Base-by-base conservation (phyloP, 257 asterid genomes). In the Petunia axillaris region DNA sequence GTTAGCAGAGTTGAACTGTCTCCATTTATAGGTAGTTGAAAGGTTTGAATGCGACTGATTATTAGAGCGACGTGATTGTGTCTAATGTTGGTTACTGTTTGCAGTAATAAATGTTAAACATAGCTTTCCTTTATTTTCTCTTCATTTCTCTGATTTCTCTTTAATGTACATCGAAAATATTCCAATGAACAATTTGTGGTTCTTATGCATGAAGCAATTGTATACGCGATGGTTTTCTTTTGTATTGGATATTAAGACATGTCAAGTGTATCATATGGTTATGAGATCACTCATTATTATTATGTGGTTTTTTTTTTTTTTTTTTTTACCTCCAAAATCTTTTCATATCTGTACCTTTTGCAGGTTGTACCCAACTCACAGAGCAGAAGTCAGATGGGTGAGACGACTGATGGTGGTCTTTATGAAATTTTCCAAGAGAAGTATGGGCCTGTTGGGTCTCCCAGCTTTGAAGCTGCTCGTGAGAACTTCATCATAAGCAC, bases 361-460 rank as follows among this genome's bases (percentile, higher is more conserved):
- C 91, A 96, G 99, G 99, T 96, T 71, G 98, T 92, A 75, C 98
- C 98, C 85, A 92, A 96, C 82, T 80, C 99, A 44, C 85, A 98
- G 80, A 96, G 99, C 89, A 91, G 99, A 90, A 96, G 99, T 84
- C 99, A 96, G 91, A 96, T 96, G 99, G 99, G 99, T 79, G 99
- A 96, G 94, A 96, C 97, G 66, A 96, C 95, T 64, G 99, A 96
- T 82, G 99, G 99, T 86, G 99, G 99, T 83, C 87, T 96, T 25
- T 96, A 91, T 81, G 98, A 96, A 90, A 96, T 96, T 78, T 96
- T 96, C 82, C 99, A 96, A 85, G 98, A 94, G 90, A 98, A 96
- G 87, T 96, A 87, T 84, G 99, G 99, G 46, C 97, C 98, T 75
- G 98, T 96, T 83, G 99, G 99, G 67, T 91, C 98, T 11, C 92